phyloP scores from a whole-genome alignment of 1,139 yeast species.

The Candida pseudocylindracea region DNA sequence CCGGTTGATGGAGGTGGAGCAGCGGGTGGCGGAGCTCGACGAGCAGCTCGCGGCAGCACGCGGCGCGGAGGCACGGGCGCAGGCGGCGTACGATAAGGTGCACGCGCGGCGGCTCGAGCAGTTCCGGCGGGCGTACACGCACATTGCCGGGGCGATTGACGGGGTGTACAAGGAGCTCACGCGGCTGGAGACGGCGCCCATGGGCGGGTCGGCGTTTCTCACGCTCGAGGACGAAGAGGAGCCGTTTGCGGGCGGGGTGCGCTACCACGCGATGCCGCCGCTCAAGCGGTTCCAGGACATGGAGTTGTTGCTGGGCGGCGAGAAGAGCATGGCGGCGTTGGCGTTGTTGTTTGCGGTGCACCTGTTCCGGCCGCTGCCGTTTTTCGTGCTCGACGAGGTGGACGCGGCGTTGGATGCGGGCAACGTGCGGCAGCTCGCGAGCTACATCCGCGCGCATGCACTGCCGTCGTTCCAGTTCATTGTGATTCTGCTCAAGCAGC shows the following conservation, averaged over 20 bases:
- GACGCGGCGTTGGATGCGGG: slow-evolving; percentile 93
- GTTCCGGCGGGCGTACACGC: slow-evolving; percentile 57
- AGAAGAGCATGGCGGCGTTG: slow-evolving; percentile 88
- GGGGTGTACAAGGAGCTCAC: slow-evolving; percentile 77
- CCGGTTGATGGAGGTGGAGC: slow-evolving; percentile 48
- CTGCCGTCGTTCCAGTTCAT: slow-evolving; percentile 75
- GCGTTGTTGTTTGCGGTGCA: slow-evolving; percentile 84
- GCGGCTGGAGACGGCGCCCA: slow-evolving; percentile 36
- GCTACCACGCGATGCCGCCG: slow-evolving; percentile 94
- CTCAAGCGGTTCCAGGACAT: slow-evolving; percentile 83
- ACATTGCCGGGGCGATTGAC: slow-evolving; percentile 54
- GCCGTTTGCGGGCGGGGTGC: slow-evolving; percentile 65
- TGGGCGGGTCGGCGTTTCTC: slow-evolving; percentile 85
- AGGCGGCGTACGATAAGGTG: slow-evolving; percentile 34
- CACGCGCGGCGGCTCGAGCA: slow-evolving; percentile 33
- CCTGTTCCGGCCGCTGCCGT: slow-evolving; percentile 83
- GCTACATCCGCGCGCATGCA: slow-evolving; percentile 57
- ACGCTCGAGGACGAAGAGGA: slow-evolving; percentile 80
- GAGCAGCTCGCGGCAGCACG: slow-evolving; percentile 43
- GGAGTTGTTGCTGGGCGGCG: slow-evolving; percentile 92
- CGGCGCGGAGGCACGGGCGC: slow-evolving; percentile 31
- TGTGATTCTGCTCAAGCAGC: slow-evolving; percentile 78
- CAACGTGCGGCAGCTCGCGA: slow-evolving; percentile 69
- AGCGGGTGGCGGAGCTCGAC: slow-evolving; percentile 36
- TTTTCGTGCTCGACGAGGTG: slow-evolving; percentile 86